These are phyloP conservation scores for Balansia obtecta DNA, from an alignment of 2,329 filamentous ascomycete genomes.

Conservation along the genomic window DNA sequence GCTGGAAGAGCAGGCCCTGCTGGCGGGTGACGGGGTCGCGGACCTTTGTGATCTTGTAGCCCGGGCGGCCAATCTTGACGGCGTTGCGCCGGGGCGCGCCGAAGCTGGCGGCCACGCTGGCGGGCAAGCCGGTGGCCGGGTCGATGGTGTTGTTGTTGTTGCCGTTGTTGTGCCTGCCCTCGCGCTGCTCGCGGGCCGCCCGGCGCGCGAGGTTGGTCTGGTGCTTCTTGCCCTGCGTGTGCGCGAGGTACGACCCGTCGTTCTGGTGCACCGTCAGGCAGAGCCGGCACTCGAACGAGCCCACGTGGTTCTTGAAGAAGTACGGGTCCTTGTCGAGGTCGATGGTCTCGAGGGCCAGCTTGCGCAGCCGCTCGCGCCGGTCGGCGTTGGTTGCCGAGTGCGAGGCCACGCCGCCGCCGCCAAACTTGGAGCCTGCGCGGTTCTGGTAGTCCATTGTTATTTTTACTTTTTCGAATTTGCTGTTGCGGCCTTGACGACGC, in stretches of 20 bases:
- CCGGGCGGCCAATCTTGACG: slow-evolving; percentile 89
- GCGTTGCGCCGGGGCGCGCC: slow-evolving; percentile 64
- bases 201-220: slow-evolving; percentile 95
- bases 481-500: no score
- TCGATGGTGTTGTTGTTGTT: no score
- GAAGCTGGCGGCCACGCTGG: slow-evolving; percentile 64
- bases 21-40: slow-evolving; percentile 81
- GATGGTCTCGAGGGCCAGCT: slow-evolving; percentile 96
- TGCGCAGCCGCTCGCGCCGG: slow-evolving; percentile 90
- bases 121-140: slow-evolving; percentile 55
- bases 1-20: slow-evolving; percentile 84
- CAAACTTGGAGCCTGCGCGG: slow-evolving; percentile 93
- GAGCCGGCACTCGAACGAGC: slow-evolving; percentile 92
- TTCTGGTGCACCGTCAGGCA: slow-evolving; percentile 98
- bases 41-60: slow-evolving; percentile 96
- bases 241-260: slow-evolving; percentile 95
- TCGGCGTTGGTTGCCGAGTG: slow-evolving; percentile 90
- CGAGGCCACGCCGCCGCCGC: slow-evolving; percentile 91
- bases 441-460: slow-evolving; percentile 84
- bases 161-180: slow-evolving; percentile 63
- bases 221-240: slow-evolving; percentile 97
- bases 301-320: slow-evolving; percentile 99
- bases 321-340: slow-evolving; percentile 99
- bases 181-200: slow-evolving; percentile 88
- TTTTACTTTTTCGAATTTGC: no score